phyloP scores from a whole-genome alignment of 108 stramenopile genomes.

The Cyclotella baltica region DNA sequence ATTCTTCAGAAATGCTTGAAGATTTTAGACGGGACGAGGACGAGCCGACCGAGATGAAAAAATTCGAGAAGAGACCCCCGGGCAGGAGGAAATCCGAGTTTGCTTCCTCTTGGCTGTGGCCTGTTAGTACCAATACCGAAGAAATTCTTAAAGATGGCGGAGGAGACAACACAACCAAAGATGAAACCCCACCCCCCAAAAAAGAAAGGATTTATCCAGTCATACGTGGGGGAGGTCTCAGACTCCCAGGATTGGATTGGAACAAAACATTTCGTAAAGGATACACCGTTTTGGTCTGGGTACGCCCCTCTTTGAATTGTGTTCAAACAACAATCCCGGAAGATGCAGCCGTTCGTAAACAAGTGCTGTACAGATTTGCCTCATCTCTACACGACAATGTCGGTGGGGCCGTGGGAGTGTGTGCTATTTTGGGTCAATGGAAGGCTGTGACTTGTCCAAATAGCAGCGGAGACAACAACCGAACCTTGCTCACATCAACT shows the following conservation, averaged over 20 bases:
- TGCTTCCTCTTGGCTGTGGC: neutral
- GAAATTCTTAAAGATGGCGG: too few species aligned
- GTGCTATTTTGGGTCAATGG: slow-evolving; percentile 70
- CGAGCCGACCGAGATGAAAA: neutral
- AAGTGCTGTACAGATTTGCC: slow-evolving; percentile 74
- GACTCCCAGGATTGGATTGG: slow-evolving; percentile 77
- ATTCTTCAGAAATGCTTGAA: neutral
- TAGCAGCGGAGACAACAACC: neutral
- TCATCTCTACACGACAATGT: slow-evolving; percentile 52
- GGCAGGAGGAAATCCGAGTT: neutral
- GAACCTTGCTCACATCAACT: slow-evolving; percentile 45
- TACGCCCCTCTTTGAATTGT: slow-evolving; percentile 61
- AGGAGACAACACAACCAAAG: too few species aligned
- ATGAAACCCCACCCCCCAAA: neutral
- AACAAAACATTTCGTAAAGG: slow-evolving; percentile 83
- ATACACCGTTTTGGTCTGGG: slow-evolving; percentile 81
- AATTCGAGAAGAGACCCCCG: neutral
- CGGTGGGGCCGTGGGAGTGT: slow-evolving; percentile 51
- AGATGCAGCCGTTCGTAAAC: slow-evolving; percentile 24
- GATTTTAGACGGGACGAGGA: neutral
- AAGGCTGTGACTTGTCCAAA: slow-evolving; percentile 19
- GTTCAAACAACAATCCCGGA: slow-evolving; percentile 3
- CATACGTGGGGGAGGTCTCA: slow-evolving; percentile 50
- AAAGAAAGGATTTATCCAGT: slow-evolving; percentile 7
- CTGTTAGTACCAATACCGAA: neutral